Evolutionary conservation across 2,329 filamentous ascomycete species (phyloP).

Genomic region (Esteya vermicola): DNA sequence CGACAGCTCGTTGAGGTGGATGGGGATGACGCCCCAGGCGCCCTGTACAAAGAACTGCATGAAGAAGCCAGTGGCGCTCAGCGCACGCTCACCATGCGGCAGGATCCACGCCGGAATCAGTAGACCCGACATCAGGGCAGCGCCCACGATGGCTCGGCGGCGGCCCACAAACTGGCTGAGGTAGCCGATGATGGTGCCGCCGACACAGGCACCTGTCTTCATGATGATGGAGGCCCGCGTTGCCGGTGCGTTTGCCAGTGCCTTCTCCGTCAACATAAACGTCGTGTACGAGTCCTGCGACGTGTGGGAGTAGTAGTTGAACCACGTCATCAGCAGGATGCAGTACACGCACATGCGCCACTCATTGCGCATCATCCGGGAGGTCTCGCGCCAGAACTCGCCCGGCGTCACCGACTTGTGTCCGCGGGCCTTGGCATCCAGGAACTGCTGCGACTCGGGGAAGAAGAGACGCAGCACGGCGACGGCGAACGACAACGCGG

Average conservation of each 20-base stretch:
- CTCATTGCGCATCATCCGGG: constrained; percentile 4
- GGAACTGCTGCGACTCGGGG: constrained; percentile 63
- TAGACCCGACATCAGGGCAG: constrained; percentile 54
- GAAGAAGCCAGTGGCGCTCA: constrained; percentile 76
- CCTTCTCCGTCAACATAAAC: constrained; percentile 27
- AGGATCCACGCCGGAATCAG: constrained; percentile 75
- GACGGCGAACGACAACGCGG: constrained; percentile 50
- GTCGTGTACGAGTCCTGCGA: constrained; percentile 36
- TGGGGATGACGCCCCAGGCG: constrained; percentile 54
- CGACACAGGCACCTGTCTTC: constrained; percentile 55
- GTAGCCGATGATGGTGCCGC: constrained; percentile 55
- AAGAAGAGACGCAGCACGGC: constrained; percentile 56
- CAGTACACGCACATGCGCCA: constrained; percentile 42
- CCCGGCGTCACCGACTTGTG: constrained; percentile 2
- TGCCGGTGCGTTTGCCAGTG: constrained; percentile 1
- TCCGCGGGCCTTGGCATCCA: constrained; percentile 36
- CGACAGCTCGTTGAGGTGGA: constrained; percentile 61
- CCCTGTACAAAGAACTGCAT: constrained; percentile 56
- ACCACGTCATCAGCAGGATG: constrained; percentile 76
- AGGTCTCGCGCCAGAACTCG: constrained; percentile 4
- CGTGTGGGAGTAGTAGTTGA: constrained; percentile 60
- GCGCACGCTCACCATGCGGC: constrained; percentile 28
- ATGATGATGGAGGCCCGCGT: constrained; percentile 54
- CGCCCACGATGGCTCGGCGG: constrained; percentile 52
- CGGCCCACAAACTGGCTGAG: constrained; percentile 55